Base-by-base conservation (phyloP, 2,329 filamentous ascomycete genomes). In the Botrytis fragariae region DNA sequence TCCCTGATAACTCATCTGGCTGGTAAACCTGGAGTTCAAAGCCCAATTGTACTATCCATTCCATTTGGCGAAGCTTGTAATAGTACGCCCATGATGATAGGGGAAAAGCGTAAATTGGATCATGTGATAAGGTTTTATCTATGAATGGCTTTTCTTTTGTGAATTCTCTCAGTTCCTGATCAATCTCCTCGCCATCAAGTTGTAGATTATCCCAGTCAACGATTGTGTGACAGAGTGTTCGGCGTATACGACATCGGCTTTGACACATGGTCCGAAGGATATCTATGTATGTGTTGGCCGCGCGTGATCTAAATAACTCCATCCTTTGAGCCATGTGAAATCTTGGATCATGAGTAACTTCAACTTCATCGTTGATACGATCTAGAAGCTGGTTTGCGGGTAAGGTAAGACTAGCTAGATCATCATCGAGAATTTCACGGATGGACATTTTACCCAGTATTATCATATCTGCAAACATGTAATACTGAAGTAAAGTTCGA, bases 11-110 rank as follows among this genome's bases (percentile, higher is more conserved):
- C 81, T 99, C 96, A 81, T 97, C 92, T 0, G 90, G 87, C 71
- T 95, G 90, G 82, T 98, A 98, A 16, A 97, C 89, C 61, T 95
- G 91, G 20, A 98, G 90, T 82, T 99, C 96, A 81, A 99, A 98
- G 20, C 97, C 96, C 45, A 98, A 89, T 80, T 98, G 93, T 25
- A 98, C 87, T 63, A 97, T 91, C 85, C 91, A 92, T 80, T 95
- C 92, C 87, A 98, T 93, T 79, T 95, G 89, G 44, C 88, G 89
- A n/a, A 98, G 86, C 82, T 98, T 98, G 82, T 97, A 93, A 74
- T 95, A 88, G 78, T 95, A 97, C 0, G 91, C 89, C 96, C 96
- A 99, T 5, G 92, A 94, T 1, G 93, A 94, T 0, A 98, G 86
- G 0, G 94, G 91, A 70, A 93, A 91, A 0, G 91, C 87, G 79